A percentile compares a stretch with the other conserved stretches of the same genome.
Conservation (phyloP, 1,139 yeast genomes). For the Suhomyces panamericanus region DNA sequence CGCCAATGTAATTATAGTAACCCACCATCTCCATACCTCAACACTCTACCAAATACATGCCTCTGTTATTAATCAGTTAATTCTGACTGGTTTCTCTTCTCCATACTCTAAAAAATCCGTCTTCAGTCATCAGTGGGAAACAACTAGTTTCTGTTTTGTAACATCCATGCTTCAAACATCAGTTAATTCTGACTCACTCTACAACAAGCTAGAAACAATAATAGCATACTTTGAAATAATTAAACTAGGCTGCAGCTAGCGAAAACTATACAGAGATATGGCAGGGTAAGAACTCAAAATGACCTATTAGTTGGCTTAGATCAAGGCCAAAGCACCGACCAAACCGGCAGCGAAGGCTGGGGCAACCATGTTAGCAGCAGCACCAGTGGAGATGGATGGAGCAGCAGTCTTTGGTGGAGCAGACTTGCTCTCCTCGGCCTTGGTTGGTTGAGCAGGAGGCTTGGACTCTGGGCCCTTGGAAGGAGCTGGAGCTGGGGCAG, state of each 20-base stretch:
- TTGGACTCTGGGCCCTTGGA: conserved; percentile 2
- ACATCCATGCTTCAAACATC: too few species aligned
- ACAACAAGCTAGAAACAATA: too few species aligned
- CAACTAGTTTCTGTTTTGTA: too few species aligned
- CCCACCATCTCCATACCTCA: too few species aligned
- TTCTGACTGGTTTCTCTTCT: too few species aligned
- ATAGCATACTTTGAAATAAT: too few species aligned
- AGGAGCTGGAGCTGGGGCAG: conserved; percentile 5
- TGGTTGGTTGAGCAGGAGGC: conserved; percentile 8
- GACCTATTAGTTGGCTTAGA: conserved; percentile 9
- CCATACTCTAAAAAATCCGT: too few species aligned
- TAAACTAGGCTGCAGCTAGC: not conserved
- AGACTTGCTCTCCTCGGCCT: conserved; percentile 7
- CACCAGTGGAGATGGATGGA: conserved; percentile 11
- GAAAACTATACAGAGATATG: not conserved
- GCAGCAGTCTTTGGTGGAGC: conserved; percentile 15
- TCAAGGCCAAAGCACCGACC: conserved; percentile 19
- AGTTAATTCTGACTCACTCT: too few species aligned
- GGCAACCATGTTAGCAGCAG: conserved; percentile 15
- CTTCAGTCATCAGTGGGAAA: too few species aligned
- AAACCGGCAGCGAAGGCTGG: conserved; percentile 18
- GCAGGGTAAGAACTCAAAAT: not conserved
- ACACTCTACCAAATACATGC: too few species aligned
- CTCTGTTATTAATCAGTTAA: too few species aligned
- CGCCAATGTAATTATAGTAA: too few species aligned